Base-by-base conservation (phyloP, 2,329 filamentous ascomycete species). In the Phialophora tarda region DNA sequence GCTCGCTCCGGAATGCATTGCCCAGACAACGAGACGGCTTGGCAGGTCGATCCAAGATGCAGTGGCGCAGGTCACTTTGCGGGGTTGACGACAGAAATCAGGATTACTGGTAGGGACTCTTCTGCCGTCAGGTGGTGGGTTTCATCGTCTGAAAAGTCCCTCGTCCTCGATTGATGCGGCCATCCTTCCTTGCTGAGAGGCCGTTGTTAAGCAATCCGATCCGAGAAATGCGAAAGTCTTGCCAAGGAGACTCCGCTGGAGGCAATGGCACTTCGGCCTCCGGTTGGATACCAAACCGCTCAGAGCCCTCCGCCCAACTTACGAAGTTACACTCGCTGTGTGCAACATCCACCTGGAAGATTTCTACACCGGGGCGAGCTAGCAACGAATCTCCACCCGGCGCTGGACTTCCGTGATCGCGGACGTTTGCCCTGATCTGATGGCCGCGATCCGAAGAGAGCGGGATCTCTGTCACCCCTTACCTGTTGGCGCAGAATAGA, bases 1-100 rank as follows among this genome's bases (percentile, higher is more conserved):
- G 57, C 44, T 59, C 28, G 41, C n/a, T 26, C 21, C n/a, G 24
- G 24, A 2, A 61, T 54, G 14, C 26, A 50, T 8, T 56, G 60
- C 60, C 60, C 51, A 62, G 60, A 55, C 51, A 55, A 56, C 34
- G 24, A 47, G n/a, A n/a, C 23, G 12, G 17, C 60, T 62, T 62
- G 60, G 60, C 60, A 48, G 26, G n/a, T 32, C 14, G 51, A 48
- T 41, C 51, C 34, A 55, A 50, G 50, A 38, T 24, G 47, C 24
- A 32, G 48, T 56, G 50, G 50, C 51, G 34, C 28, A 30, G 7
- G 59, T 32, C 30, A 62, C 30, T 23, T 59, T 62, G 59, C 59
- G 59, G 59, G 59, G 59, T 54, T 41, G 28, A 32, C 30, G 17
- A 17, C 44, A 38, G 58, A 41, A 47, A 47, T 38, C 24, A 34